phyloP scores from a whole-genome alignment of 345 rosid genomes.

The Eucalyptus caleyi region DNA sequence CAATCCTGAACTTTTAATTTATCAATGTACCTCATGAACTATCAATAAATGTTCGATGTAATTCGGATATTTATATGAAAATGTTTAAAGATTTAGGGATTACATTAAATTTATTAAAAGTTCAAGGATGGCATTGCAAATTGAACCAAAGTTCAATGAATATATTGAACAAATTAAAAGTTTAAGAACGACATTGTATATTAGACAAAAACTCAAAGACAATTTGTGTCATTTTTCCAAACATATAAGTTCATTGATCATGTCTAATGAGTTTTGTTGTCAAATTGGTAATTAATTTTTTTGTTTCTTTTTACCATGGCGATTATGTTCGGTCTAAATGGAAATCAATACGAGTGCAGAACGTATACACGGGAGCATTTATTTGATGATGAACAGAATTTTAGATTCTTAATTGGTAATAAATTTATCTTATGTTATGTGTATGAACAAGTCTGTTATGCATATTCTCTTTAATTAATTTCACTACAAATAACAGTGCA shows the following conservation, averaged over 20 bases:
- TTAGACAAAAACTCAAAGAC: too few species aligned
- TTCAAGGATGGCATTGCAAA: accelerated
- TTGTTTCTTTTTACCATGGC: not conserved
- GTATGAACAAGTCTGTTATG: not conserved
- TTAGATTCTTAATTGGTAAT: not conserved
- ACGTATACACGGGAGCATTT: not conserved
- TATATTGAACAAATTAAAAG: too few species aligned
- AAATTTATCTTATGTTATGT: not conserved
- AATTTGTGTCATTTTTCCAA: not conserved
- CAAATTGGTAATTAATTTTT: not conserved
- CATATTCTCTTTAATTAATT: not conserved
- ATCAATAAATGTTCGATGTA: accelerated
- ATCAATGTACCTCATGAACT: not conserved
- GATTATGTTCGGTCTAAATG: not conserved
- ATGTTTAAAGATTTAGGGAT: not conserved
- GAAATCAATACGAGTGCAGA: not conserved
- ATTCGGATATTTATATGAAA: not conserved
- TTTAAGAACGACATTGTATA: too few species aligned
- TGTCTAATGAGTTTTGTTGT: not conserved
- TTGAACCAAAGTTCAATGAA: too few species aligned
- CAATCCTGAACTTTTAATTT: not conserved
- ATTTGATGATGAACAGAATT: not conserved
- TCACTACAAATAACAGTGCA: not conserved
- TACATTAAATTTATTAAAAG: too few species aligned
- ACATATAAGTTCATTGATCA: not conserved